Conservation (phyloP, 805 yeast genomes). For the Starmera amethionina region DNA sequence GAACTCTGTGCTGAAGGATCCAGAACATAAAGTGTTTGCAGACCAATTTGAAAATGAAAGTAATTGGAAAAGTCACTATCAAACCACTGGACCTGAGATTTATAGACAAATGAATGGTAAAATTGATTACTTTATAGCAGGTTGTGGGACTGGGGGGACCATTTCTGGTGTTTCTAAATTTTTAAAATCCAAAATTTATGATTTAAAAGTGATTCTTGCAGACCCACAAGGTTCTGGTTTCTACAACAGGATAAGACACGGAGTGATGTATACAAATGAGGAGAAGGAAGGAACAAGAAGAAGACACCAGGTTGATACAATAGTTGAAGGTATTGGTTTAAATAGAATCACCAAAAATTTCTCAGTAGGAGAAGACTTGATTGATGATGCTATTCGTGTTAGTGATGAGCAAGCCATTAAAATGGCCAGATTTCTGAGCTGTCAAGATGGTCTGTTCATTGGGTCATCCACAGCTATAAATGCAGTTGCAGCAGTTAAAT, state of each 20-base stretch:
- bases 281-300: constrained; percentile 92
- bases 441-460: constrained; percentile 80
- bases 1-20: constrained; percentile 42
- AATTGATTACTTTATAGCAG: constrained; percentile 73
- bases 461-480: constrained; percentile 93
- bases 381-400: constrained; percentile 76
- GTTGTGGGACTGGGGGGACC: constrained; percentile 97
- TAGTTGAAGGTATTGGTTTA: constrained; percentile 89
- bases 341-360: constrained; percentile 83
- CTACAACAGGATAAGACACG: constrained; percentile 72
- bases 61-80: constrained; percentile 80
- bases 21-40: constrained; percentile 61
- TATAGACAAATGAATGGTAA: constrained; percentile 55
- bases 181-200: constrained; percentile 40
- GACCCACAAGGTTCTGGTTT: constrained; percentile 97
- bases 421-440: constrained; percentile 81
- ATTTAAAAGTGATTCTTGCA: constrained; percentile 52
- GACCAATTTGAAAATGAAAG: constrained; percentile 92
- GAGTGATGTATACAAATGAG: constrained; percentile 86
- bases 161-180: constrained; percentile 83
- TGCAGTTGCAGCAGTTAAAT: constrained; percentile 76
- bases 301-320: constrained; percentile 92
- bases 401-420: constrained; percentile 69
- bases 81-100: constrained; percentile 91
- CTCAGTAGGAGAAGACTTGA: constrained; percentile 51